phyloP scores from a whole-genome alignment of 2,329 filamentous ascomycete genomes.

The Fusarium haematococcum region DNA sequence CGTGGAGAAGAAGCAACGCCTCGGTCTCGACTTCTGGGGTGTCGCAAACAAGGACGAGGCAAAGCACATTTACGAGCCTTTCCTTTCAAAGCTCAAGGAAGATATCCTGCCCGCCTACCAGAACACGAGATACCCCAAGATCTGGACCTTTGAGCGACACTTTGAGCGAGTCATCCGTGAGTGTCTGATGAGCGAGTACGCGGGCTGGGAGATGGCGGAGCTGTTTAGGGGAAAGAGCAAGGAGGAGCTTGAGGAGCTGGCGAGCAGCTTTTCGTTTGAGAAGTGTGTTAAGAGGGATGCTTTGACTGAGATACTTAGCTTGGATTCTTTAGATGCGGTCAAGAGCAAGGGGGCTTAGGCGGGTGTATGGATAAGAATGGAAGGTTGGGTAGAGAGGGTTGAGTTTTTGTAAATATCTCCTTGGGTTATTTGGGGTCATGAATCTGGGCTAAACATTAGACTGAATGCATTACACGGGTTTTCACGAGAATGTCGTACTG shows the following conservation, averaged over 20 bases:
- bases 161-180: constrained; percentile 58
- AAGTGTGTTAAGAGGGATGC: constrained; percentile 63
- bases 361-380: too few species aligned
- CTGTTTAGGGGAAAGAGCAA: constrained; percentile 63
- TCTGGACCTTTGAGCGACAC: constrained; percentile 64
- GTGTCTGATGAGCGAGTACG: constrained; percentile 59
- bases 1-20: constrained; percentile 64
- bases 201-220: constrained; percentile 66
- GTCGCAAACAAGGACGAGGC: constrained; percentile 45
- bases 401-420: not conserved
- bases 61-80: constrained; percentile 52
- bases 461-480: not conserved
- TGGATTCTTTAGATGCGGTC: constrained; percentile 7
- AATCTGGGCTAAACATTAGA: not conserved
- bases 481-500: not conserved
- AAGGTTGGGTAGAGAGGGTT: not conserved
- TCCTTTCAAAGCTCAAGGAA: constrained; percentile 56
- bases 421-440: not conserved
- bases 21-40: constrained; percentile 69
- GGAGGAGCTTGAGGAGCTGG: constrained; percentile 66
- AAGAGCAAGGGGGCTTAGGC: not conserved
- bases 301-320: constrained; percentile 62
- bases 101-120: constrained; percentile 55
- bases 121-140: constrained; percentile 60
- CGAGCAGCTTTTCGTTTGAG: constrained; percentile 63